These are phyloP conservation scores for Alternaria arbusti DNA, from an alignment of 2,329 filamentous ascomycete species.

Conservation along the genomic window DNA sequence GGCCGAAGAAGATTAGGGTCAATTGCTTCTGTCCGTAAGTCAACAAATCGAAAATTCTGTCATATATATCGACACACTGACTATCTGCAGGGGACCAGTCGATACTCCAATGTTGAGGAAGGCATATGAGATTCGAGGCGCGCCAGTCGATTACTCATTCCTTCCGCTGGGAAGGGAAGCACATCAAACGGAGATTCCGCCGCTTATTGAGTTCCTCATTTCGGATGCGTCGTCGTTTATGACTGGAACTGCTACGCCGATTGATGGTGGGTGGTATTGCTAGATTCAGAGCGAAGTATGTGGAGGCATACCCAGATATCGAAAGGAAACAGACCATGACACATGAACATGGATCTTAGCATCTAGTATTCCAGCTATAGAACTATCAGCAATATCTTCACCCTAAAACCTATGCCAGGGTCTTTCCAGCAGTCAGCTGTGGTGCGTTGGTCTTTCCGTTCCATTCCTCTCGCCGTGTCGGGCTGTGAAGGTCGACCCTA, in stretches of 20 bases:
- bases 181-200: slow-evolving; percentile 48
- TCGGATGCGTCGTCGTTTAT: slow-evolving; percentile 56
- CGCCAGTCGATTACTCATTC: slow-evolving; percentile 25
- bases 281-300: slow-evolving; percentile 4
- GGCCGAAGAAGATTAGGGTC: slow-evolving; percentile 41
- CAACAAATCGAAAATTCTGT: neutral
- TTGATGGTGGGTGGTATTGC: slow-evolving; percentile 56
- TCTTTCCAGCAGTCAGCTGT: too few relatives aligned
- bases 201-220: slow-evolving; percentile 57
- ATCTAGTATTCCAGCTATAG: too few relatives aligned
- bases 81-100: slow-evolving; percentile 28
- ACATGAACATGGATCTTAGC: too few relatives aligned
- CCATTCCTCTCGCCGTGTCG: too few relatives aligned
- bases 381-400: too few relatives aligned
- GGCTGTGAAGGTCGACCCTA: too few relatives aligned
- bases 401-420: too few relatives aligned
- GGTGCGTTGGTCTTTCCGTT: too few relatives aligned
- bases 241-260: slow-evolving; percentile 54
- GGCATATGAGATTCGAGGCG: slow-evolving; percentile 23
- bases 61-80: neutral
- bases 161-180: slow-evolving; percentile 34
- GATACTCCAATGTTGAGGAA: slow-evolving; percentile 46
- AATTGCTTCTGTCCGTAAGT: slow-evolving; percentile 48
- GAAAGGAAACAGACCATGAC: too few relatives aligned
- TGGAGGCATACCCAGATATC: too few relatives aligned